Conservation (phyloP, 2,329 filamentous ascomycete species). For the Colletotrichum sp. region DNA sequence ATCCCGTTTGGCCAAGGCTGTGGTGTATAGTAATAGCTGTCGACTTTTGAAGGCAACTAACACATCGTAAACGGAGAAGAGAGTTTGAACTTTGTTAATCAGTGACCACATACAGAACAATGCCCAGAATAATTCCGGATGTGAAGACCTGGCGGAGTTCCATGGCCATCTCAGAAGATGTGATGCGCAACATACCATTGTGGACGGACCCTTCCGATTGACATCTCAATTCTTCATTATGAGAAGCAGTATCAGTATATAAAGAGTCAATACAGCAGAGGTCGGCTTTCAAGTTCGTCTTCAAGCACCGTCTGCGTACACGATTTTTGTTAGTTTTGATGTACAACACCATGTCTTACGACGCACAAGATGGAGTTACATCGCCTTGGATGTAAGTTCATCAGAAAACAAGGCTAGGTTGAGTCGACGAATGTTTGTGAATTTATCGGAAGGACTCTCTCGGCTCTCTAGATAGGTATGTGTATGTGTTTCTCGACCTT, state of each 20-base stretch:
- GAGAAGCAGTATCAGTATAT: not conserved
- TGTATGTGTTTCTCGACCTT: not conserved
- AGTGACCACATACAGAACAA: not conserved
- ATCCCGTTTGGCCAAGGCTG: not conserved
- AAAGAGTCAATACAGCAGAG: not conserved
- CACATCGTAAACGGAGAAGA: not conserved
- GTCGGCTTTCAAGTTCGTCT: not conserved
- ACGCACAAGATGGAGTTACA: not conserved
- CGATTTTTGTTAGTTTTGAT: not conserved
- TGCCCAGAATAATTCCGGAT: not conserved
- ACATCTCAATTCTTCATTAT: not conserved
- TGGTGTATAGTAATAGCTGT: not conserved
- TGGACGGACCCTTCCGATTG: not conserved
- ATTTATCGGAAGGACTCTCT: not conserved
- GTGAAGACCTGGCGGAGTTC: not conserved
- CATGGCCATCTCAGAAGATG: not conserved
- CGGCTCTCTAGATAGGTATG: not conserved
- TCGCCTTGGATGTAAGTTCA: not conserved
- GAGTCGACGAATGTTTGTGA: not conserved
- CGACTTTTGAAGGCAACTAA: not conserved
- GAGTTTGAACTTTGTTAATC: not conserved
- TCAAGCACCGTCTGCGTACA: not conserved
- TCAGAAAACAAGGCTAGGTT: not conserved
- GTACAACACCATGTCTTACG: not conserved
- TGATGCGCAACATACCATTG: not conserved